Evolutionary conservation across 306 rosid genomes (phyloP).

Genomic region (Lablab purpureus): DNA sequence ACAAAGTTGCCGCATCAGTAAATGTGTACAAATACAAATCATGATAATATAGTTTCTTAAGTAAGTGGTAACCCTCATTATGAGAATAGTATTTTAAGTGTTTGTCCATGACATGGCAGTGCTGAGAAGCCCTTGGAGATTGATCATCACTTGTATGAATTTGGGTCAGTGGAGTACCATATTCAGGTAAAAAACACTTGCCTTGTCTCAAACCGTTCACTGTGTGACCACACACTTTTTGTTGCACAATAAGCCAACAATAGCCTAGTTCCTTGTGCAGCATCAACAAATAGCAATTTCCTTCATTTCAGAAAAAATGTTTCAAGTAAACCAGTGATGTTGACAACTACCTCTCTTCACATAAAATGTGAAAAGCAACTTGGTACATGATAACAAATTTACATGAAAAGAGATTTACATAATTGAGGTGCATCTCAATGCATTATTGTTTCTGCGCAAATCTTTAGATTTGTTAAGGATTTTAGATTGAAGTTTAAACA

Average conservation of each 20-base stretch:
- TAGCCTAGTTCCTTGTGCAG: neutral
- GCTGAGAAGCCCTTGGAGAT: slow-evolving; percentile 71
- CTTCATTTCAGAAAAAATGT: neutral
- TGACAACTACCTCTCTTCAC: neutral
- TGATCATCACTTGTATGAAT: slow-evolving; percentile 83
- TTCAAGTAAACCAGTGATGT: neutral
- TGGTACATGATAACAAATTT: neutral
- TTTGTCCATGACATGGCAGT: slow-evolving; percentile 57
- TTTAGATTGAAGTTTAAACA: slow-evolving; percentile 16
- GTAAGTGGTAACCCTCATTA: neutral
- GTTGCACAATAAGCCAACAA: neutral
- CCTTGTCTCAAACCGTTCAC: neutral
- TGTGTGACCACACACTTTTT: neutral
- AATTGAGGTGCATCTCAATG: neutral
- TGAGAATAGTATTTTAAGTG: slow-evolving; percentile 13
- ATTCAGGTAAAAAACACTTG: slow-evolving; percentile 64
- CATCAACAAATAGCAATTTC: slow-evolving; percentile 5
- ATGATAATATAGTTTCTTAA: neutral
- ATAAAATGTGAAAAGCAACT: neutral
- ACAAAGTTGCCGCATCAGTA: neutral
- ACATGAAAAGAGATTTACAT: neutral
- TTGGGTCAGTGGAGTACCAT: slow-evolving; percentile 81
- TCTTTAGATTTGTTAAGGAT: neutral
- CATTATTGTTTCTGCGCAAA: neutral
- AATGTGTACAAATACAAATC: slow-evolving; percentile 1